Evolutionary conservation across 495 filamentous ascomycete genomes (phyloP).

Genomic region (Aspergillus baeticus): DNA sequence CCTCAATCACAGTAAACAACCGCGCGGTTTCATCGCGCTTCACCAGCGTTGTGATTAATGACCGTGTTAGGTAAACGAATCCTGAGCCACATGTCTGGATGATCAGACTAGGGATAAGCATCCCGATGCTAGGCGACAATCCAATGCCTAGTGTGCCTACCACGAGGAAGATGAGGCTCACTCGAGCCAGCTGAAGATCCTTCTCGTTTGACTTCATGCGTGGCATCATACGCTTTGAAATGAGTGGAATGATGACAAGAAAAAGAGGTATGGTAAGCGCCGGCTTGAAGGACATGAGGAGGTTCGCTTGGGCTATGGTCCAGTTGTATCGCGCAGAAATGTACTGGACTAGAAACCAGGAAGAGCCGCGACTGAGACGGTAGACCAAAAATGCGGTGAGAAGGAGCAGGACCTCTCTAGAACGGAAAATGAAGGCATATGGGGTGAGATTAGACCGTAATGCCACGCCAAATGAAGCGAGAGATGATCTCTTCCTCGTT

Average conservation of each 20-base stretch:
- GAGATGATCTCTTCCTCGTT: slow-evolving; percentile 11
- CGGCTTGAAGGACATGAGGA: slow-evolving; percentile 51
- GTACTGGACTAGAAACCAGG: slow-evolving; percentile 55
- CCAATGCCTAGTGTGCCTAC: slow-evolving; percentile 49
- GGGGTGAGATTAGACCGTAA: slow-evolving; percentile 30
- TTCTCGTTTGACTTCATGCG: slow-evolving; percentile 42
- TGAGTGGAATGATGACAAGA: slow-evolving; percentile 44
- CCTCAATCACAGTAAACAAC: slow-evolving; percentile 55
- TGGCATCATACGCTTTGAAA: slow-evolving; percentile 36
- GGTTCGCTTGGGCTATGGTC: slow-evolving; percentile 53
- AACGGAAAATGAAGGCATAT: slow-evolving; percentile 45
- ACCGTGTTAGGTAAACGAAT: slow-evolving; percentile 44
- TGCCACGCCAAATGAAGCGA: slow-evolving; percentile 17
- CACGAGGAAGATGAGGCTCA: slow-evolving; percentile 44
- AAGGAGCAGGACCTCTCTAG: slow-evolving; percentile 45
- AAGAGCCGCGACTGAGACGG: slow-evolving; percentile 48
- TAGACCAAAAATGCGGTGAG: slow-evolving; percentile 53
- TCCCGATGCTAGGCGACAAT: slow-evolving; percentile 37
- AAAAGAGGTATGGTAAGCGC: slow-evolving; percentile 52
- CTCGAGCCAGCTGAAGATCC: slow-evolving; percentile 52
- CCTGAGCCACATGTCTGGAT: slow-evolving; percentile 50
- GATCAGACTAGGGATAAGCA: slow-evolving; percentile 43
- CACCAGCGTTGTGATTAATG: slow-evolving; percentile 53
- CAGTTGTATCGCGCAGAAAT: slow-evolving; percentile 56
- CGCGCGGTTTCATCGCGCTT: slow-evolving; percentile 53